Base-by-base conservation (phyloP, 495 filamentous ascomycete species). In the Tuber melanosporum region DNA sequence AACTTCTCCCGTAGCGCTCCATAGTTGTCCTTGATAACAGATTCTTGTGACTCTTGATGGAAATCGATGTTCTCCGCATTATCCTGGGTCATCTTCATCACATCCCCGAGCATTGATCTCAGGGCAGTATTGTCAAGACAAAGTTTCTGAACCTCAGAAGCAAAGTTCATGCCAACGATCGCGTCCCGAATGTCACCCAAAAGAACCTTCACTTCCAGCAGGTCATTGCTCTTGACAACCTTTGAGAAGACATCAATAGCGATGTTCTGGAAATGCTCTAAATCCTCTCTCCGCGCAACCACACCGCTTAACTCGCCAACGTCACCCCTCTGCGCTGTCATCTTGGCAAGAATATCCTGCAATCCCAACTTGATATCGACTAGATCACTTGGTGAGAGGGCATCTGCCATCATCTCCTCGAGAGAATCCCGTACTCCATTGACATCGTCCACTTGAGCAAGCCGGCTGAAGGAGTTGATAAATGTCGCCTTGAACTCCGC, bases 211-310 rank as follows among this genome's bases (percentile, higher is more conserved):
- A 83, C 44, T 43, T 80, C 78, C 39, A 73, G 41, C 32, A 82
- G 72, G 32, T 83, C 81, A 22, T 82, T 82, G 42, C 78, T 78
- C 75, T 83, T 83, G 41, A 74, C 78, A 62, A 79, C 77, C 69
- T 78, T 82, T 22, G 77, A 74, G 76, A 83, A 82, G 17, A 75
- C 71, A 70, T 82, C 78, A 19, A 79, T 79, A 43, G 76, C 75
- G 26, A 83, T 79, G 43, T 80, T 82, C 43, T 83, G 80, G 39
- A 83, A 76, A 47, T 77, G 74, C 46, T 83, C 76, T 12, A 83
- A 78, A 57, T 83, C 81, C 26, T 80, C 81, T 52, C 82, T 83
- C 22, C 82, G 71, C 15, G 81, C 75, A 49, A 76, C 80, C 12
- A 57, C 70, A 22, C 45, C 74, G 62, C 62, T 82, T 72, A 82